phyloP scores from a whole-genome alignment of 1,284 basidiomycete genomes.

The Rhodotorula sp. region DNA sequence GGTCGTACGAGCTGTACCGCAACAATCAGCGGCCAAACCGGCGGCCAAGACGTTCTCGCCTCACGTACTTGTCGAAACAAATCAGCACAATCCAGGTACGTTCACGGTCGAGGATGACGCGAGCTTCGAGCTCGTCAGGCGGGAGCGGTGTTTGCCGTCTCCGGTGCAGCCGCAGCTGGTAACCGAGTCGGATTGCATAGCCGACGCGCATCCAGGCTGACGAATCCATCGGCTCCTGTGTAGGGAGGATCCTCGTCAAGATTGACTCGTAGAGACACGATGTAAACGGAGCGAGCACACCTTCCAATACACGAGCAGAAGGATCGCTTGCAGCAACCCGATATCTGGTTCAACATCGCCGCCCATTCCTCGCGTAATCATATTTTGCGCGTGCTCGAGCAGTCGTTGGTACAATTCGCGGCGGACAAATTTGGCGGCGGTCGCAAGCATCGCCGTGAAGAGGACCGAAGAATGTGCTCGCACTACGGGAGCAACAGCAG shows the following conservation, averaged over 20 bases:
- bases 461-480: constrained; percentile 71
- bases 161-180: constrained; percentile 21
- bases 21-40: too few relatives aligned
- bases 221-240: constrained; percentile 27
- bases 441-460: constrained; percentile 76
- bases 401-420: constrained; percentile 63
- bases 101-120: constrained; percentile 25
- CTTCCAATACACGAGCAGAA: constrained; percentile 80
- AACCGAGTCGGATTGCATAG: constrained; percentile 17
- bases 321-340: constrained; percentile 77
- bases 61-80: constrained; percentile 9
- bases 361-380: constrained; percentile 68
- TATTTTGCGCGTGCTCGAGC: constrained; percentile 66
- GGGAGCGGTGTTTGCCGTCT: constrained; percentile 11
- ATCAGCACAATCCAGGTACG: constrained; percentile 23
- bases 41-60: not conserved
- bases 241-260: not conserved
- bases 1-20: constrained; percentile 1
- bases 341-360: constrained; percentile 70
- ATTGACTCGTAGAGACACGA: too few relatives aligned
- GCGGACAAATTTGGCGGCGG: constrained; percentile 78
- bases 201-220: constrained; percentile 34
- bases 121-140: constrained; percentile 16
- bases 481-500: constrained; percentile 48
- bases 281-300: constrained; percentile 56